Conservation (phyloP, 2,329 filamentous ascomycete species). For the Fusarium mundagurra region DNA sequence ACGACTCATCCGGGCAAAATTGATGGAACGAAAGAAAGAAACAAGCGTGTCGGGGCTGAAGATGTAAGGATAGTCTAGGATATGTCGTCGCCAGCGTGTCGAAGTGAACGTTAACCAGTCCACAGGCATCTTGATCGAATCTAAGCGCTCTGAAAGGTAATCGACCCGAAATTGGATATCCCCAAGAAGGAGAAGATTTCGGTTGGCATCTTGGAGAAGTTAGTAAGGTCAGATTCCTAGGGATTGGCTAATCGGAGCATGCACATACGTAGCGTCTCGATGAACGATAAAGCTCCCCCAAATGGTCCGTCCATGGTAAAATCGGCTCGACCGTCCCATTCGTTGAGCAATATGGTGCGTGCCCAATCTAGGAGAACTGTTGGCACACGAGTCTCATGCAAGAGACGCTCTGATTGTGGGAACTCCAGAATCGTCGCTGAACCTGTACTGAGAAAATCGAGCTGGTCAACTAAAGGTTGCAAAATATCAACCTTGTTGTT, state of each 20-base stretch:
- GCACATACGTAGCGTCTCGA: slow-evolving; percentile 75
- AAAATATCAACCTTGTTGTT: slow-evolving; percentile 55
- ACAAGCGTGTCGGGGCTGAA: slow-evolving; percentile 79
- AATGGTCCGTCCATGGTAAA: slow-evolving; percentile 76
- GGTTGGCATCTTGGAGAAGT: slow-evolving; percentile 64
- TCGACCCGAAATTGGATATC: slow-evolving; percentile 78
- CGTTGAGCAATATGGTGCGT: slow-evolving; percentile 76
- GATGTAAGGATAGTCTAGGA: slow-evolving; percentile 83
- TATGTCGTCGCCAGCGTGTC: slow-evolving; percentile 73
- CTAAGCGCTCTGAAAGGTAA: slow-evolving; percentile 79
- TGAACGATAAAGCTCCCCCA: slow-evolving; percentile 79
- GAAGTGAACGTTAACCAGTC: slow-evolving; percentile 73
- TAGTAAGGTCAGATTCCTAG: background rate
- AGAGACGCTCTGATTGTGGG: slow-evolving; percentile 58
- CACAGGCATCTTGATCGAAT: slow-evolving; percentile 77
- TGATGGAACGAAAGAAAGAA: slow-evolving; percentile 87
- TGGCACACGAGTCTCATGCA: slow-evolving; percentile 67
- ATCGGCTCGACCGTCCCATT: slow-evolving; percentile 82
- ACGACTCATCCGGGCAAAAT: slow-evolving; percentile 86
- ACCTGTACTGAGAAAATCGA: slow-evolving; percentile 62
- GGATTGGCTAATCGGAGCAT: background rate
- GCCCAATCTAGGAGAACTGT: slow-evolving; percentile 75
- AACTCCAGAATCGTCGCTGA: slow-evolving; percentile 59
- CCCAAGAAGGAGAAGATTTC: slow-evolving; percentile 70
- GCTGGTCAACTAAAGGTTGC: slow-evolving; percentile 60